Base-by-base conservation (phyloP, 805 yeast species). In the Pichia gijzeniarum region DNA sequence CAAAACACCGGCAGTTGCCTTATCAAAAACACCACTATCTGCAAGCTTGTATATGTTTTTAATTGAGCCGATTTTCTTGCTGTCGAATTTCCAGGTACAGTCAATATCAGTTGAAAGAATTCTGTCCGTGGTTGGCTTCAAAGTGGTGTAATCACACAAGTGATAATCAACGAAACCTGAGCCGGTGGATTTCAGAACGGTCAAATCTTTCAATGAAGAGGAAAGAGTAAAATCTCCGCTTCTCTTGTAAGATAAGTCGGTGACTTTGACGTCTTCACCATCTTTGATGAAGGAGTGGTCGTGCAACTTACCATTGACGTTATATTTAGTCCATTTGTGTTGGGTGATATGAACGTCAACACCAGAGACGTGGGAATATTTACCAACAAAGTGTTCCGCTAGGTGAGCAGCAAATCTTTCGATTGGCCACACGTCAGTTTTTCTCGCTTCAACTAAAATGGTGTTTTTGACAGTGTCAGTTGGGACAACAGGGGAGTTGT, bases 401-500 rank as follows among this genome's bases (percentile, higher is more conserved):
- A 90, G 69, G 52, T 79, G 86, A 31, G 90, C 88, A 28, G 93
- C 96, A 65, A 87, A 90, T 47, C 83, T 73, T 73, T 90, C 97
- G 53, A 85, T 82, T 48, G 96, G 96, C 85, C 90, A 85, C 41
- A 85, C 91, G 52, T 88, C 86, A 41, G 78, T 74, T 59, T 76
- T 80, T 67, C 84, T 85, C 53, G 96, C 96, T 53, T 85, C 82
- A 30, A 90, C 74, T 61, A 85, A 73, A 52, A 86, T 79, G 42
- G 96, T 89, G 73, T 89, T 89, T 67, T 89, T 89, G 45, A 88
- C 89, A 1, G 96, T 87, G 65, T 89, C 96, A 8, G 97, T 90
- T 48, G 97, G 96, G 41, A 90, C 95, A 58, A 90, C 80, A n/a
- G 85, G 77, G 2, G 85, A 61, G 70, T 90, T 90, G 68, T 90